phyloP scores from a whole-genome alignment of 2,329 filamentous ascomycete species.

The Leptodontidium sp. region DNA sequence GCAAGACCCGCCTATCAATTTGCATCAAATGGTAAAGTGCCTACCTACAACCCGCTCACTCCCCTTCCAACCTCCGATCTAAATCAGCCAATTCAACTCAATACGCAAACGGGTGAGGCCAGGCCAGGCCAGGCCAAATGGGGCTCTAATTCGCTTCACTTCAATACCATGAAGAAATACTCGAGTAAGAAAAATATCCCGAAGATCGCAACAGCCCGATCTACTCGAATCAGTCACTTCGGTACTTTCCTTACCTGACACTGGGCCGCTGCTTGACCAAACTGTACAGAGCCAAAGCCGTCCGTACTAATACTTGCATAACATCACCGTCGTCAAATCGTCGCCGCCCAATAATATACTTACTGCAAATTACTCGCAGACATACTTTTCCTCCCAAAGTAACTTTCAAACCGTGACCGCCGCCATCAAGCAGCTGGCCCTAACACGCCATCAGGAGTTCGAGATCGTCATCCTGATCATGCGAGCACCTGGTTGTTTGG shows the following conservation, averaged over 20 bases:
- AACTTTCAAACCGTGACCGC: not conserved
- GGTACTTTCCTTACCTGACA: not conserved
- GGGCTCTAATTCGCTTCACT: constrained; percentile 1
- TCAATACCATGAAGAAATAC: not conserved
- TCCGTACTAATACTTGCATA: not conserved
- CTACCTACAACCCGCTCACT: not conserved
- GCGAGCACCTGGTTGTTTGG: constrained; percentile 38
- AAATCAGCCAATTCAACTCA: constrained; percentile 1
- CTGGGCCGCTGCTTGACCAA: too few species aligned
- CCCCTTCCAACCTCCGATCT: constrained; percentile 7
- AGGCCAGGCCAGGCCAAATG: constrained; percentile 7
- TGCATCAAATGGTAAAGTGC: not conserved
- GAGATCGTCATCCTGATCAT: constrained; percentile 43
- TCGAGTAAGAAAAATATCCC: not conserved
- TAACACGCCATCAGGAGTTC: constrained; percentile 37
- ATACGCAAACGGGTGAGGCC: constrained; percentile 7
- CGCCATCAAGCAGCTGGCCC: not conserved
- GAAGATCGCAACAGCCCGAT: constrained; percentile 7
- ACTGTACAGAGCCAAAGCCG: not conserved
- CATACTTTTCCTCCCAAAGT: not conserved
- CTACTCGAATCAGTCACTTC: constrained; percentile 10
- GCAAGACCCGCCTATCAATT: not conserved
- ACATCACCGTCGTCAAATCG: not conserved
- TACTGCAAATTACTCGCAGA: too few species aligned
- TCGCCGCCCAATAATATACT: not conserved